Evolutionary conservation across 2,329 filamentous ascomycete genomes (phyloP).

Genomic region (Bimuria novae-zelandiae): DNA sequence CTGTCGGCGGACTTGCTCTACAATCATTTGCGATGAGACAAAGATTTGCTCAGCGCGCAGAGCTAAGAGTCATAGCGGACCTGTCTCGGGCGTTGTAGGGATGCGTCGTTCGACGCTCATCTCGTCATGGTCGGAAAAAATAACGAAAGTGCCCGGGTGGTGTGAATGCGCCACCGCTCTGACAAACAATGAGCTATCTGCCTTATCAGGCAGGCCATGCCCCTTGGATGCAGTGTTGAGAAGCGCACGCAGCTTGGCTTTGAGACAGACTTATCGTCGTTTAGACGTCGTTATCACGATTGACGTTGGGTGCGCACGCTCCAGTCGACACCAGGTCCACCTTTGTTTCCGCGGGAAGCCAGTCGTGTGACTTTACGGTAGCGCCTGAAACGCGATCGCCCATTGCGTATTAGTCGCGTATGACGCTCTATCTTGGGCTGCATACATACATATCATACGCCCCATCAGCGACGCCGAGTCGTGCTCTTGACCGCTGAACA

Average conservation of each 20-base stretch:
- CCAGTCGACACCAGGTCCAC: conserved; percentile 5
- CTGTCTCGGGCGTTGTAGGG: not conserved
- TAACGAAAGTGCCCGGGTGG: not conserved
- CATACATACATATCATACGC: conserved; percentile 1
- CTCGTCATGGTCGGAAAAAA: too few species aligned
- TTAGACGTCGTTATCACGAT: not conserved
- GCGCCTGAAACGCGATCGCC: conserved; percentile 12
- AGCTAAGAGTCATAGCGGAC: not conserved
- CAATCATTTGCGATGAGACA: too few species aligned
- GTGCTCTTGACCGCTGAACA: conserved; percentile 23
- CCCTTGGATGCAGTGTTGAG: not conserved
- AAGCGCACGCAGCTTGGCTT: not conserved
- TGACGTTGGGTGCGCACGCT: too few species aligned
- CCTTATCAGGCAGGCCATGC: not conserved
- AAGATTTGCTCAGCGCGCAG: too few species aligned
- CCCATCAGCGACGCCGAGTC: not conserved
- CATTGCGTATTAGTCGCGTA: conserved; percentile 12
- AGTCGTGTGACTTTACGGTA: conserved; percentile 14
- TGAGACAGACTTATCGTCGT: not conserved
- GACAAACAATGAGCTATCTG: conserved; percentile 4
- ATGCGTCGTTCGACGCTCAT: conserved; percentile 8
- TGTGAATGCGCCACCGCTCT: conserved; percentile 2
- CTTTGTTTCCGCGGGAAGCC: conserved; percentile 17
- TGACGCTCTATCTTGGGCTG: conserved; percentile 11
- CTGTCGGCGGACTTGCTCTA: not conserved